Evolutionary conservation across 2,329 filamentous ascomycete genomes (phyloP).

Genomic region (Graphilbum sp.): DNA sequence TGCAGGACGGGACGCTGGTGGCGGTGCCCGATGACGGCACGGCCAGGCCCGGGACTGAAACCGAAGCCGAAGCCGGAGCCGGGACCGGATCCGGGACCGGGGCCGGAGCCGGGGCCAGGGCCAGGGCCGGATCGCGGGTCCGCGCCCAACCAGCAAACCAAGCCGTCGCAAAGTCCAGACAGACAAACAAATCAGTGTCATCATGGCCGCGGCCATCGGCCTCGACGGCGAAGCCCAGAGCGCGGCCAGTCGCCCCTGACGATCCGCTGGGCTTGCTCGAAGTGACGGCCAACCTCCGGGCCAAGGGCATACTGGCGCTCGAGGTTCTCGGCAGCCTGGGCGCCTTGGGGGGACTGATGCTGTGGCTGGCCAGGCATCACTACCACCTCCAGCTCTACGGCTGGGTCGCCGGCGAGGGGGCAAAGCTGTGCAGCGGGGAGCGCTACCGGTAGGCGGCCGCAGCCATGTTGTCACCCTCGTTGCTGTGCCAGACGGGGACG

Average conservation of each 20-base stretch:
- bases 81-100: neutral
- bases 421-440: conserved; percentile 14
- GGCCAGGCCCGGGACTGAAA: too few relatives aligned
- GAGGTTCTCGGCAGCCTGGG: conserved; percentile 62
- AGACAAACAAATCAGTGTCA: too few relatives aligned
- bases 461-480: too few relatives aligned
- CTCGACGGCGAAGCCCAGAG: neutral
- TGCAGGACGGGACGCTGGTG: conserved; percentile 46
- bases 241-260: conserved; percentile 35
- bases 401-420: conserved; percentile 15
- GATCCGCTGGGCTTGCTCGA: conserved; percentile 69
- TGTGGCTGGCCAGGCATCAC: conserved; percentile 33
- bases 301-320: conserved; percentile 48
- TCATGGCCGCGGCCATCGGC: too few relatives aligned
- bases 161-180: too few relatives aligned
- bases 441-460: conserved; percentile 5
- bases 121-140: too few relatives aligned
- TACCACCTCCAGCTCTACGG: conserved; percentile 13
- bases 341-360: conserved; percentile 53
- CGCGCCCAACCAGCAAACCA: too few relatives aligned
- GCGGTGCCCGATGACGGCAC: too few relatives aligned
- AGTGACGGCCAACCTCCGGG: conserved; percentile 48
- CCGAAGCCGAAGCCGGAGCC: too few relatives aligned
- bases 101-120: too few relatives aligned
- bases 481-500: too few relatives aligned